phyloP scores from a whole-genome alignment of 1,284 basidiomycete species.

The Puccinia brachypodii region DNA sequence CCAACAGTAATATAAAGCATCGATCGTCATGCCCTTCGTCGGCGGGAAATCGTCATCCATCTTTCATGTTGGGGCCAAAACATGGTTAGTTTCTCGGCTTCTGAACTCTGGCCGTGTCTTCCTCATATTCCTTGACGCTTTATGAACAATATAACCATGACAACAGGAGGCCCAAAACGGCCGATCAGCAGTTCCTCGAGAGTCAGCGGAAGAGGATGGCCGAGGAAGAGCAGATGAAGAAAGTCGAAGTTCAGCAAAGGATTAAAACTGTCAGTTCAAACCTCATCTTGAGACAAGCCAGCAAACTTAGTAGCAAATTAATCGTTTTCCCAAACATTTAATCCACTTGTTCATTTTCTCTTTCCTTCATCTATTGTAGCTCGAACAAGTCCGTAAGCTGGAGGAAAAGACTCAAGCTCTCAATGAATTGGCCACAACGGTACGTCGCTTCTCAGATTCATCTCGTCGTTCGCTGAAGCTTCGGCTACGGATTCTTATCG shows the following conservation, averaged over 20 bases:
- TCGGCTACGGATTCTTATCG: neutral
- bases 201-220: conserved; percentile 25
- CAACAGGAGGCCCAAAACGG: conserved; percentile 31
- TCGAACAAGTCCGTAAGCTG: conserved; percentile 41
- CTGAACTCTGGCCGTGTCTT: neutral
- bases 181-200: conserved; percentile 37
- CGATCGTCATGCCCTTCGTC: conserved; percentile 39
- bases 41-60: conserved; percentile 28
- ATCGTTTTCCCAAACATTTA: neutral
- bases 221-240: conserved; percentile 36
- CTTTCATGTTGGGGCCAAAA: conserved; percentile 37
- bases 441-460: neutral
- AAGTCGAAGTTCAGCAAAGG: conserved; percentile 33
- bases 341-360: neutral
- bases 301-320: neutral
- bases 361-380: conserved; percentile 7
- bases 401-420: conserved; percentile 44
- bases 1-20: neutral
- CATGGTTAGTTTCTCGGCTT: conserved; percentile 25
- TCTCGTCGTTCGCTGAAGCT: neutral
- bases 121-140: no score
- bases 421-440: conserved; percentile 33
- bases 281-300: neutral
- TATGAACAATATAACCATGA: neutral
- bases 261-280: conserved; percentile 25